Conservation (phyloP, 345 rosid species). For the Balakata baccata region DNA sequence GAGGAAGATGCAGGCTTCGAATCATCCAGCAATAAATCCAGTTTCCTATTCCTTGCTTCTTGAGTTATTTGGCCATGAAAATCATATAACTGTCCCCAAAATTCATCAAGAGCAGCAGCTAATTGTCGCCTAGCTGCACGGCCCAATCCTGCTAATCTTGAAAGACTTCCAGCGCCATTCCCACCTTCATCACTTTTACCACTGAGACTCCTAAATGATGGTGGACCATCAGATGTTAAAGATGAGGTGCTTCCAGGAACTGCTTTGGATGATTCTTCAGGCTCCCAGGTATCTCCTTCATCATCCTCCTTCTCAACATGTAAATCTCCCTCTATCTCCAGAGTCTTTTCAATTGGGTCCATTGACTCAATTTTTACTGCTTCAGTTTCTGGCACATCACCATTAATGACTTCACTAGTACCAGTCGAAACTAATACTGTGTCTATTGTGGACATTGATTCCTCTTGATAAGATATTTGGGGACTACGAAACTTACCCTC, state of each 20-base stretch:
- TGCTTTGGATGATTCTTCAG: constrained; percentile 57
- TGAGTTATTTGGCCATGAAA: constrained; percentile 63
- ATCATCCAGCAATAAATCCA: constrained; percentile 54
- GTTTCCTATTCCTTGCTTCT: constrained; percentile 63
- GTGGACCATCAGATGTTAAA: constrained; percentile 64
- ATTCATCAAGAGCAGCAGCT: constrained; percentile 70
- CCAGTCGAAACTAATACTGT: constrained; percentile 20
- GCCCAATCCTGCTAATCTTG: constrained; percentile 89
- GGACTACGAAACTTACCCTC: constrained; percentile 30
- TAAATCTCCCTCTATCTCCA: constrained; percentile 43
- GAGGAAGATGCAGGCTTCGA: constrained; percentile 40
- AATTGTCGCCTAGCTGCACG: constrained; percentile 92
- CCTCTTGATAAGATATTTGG: constrained; percentile 23
- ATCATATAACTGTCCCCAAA: constrained; percentile 92
- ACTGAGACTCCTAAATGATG: constrained; percentile 75
- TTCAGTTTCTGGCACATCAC: constrained; percentile 37
- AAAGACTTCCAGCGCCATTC: constrained; percentile 82
- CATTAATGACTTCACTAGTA: constrained; percentile 38
- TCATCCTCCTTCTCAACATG: constrained; percentile 57
- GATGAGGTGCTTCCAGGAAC: constrained; percentile 45
- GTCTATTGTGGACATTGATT: constrained; percentile 13
- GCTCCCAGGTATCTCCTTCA: constrained; percentile 58
- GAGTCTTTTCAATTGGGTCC: constrained; percentile 50
- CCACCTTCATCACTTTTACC: constrained; percentile 83
- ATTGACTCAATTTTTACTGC: constrained; percentile 35